A percentile compares a stretch with the other conserved stretches of the same genome.
Evolutionary conservation across 2,329 filamentous ascomycete species (phyloP).

Genomic region (Sarocladium kiliense): DNA sequence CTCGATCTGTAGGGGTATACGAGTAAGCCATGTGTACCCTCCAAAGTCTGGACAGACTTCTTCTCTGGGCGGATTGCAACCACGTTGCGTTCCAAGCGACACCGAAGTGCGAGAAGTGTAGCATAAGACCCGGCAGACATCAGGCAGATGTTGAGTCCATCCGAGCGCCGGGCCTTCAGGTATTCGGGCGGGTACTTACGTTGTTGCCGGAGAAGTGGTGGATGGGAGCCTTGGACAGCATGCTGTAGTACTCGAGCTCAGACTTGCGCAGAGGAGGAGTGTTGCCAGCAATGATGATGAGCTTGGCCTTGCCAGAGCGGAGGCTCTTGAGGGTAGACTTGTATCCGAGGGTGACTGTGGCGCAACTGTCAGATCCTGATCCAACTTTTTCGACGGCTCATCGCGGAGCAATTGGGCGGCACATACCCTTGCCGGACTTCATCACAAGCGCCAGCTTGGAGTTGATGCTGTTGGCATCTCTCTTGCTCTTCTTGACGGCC

Average conservation of each 20-base stretch:
- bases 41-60: slow-evolving; percentile 84
- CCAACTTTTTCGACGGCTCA: neutral
- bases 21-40: slow-evolving; percentile 69
- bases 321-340: slow-evolving; percentile 68
- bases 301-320: slow-evolving; percentile 95
- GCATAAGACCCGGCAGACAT: neutral
- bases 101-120: slow-evolving; percentile 8
- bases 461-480: slow-evolving; percentile 70
- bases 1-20: slow-evolving; percentile 70
- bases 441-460: slow-evolving; percentile 58
- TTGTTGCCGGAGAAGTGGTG: slow-evolving; percentile 99
- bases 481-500: slow-evolving; percentile 77
- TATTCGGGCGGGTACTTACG: slow-evolving; percentile 61
- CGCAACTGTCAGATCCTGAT: neutral
- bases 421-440: slow-evolving; percentile 70
- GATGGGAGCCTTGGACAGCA: slow-evolving; percentile 89
- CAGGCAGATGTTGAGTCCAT: slow-evolving; percentile 5
- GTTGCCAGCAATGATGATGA: slow-evolving; percentile 91
- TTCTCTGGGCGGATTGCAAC: slow-evolving; percentile 66
- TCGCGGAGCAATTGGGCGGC: neutral
- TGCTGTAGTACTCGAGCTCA: slow-evolving; percentile 93
- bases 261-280: slow-evolving; percentile 96
- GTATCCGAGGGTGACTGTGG: slow-evolving; percentile 35
- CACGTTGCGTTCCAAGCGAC: slow-evolving; percentile 4
- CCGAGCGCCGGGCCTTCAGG: slow-evolving; percentile 11